Conservation (phyloP, 345 rosid genomes). For the Abelmoschus esculentus region DNA sequence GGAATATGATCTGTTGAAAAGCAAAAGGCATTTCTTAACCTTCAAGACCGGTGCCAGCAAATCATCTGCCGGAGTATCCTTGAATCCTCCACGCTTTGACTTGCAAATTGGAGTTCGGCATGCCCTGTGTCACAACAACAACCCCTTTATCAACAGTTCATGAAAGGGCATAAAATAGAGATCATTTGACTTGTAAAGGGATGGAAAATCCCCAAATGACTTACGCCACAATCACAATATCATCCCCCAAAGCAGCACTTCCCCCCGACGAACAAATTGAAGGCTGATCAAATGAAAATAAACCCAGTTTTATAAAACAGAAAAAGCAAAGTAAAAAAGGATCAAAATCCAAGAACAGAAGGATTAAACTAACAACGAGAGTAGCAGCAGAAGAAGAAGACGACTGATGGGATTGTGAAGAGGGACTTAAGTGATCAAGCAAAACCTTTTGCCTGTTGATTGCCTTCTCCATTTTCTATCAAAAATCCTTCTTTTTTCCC, state of each 20-base stretch:
- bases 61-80: constrained; percentile 84
- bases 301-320: background rate
- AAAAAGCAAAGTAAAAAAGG: background rate
- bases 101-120: constrained; percentile 88
- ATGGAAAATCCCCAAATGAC: constrained; percentile 14
- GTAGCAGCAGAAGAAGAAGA: constrained; percentile 6
- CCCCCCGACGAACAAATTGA: constrained; percentile 63
- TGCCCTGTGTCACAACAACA: constrained; percentile 37
- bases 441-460: constrained; percentile 62
- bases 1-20: background rate
- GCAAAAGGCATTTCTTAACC: constrained; percentile 27
- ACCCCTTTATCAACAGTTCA: too few relatives aligned
- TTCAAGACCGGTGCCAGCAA: constrained; percentile 78
- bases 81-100: constrained; percentile 84
- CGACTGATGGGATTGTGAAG: constrained; percentile 29
- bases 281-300: constrained; percentile 28
- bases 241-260: constrained; percentile 66
- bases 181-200: background rate
- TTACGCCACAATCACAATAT: constrained; percentile 86
- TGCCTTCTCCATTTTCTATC: constrained; percentile 59
- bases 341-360: background rate
- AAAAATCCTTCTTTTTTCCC: background rate
- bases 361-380: constrained; percentile 43
- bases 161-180: background rate
- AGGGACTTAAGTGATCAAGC: constrained; percentile 63